Conservation (phyloP, 345 rosid genomes). For the Linum usitatissimum region DNA sequence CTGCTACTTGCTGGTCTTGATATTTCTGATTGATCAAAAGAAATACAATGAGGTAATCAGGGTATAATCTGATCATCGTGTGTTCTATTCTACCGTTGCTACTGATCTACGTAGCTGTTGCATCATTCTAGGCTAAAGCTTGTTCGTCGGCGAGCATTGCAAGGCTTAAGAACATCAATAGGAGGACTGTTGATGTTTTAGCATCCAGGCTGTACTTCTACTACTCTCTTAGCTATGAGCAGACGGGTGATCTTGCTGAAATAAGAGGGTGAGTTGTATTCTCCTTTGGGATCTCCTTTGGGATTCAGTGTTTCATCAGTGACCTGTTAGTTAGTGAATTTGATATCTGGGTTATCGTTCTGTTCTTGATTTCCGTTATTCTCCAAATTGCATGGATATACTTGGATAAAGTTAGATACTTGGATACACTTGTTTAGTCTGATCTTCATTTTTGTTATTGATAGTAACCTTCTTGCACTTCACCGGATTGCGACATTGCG, state of each 20-base stretch:
- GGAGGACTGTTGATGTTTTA: constrained; percentile 70
- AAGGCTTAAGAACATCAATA: constrained; percentile 54
- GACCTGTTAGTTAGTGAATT: not conserved
- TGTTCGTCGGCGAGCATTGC: constrained; percentile 71
- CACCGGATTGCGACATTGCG: constrained; percentile 78
- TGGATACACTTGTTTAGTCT: not conserved
- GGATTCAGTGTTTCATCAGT: too few species aligned
- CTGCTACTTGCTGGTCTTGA: constrained; percentile 57
- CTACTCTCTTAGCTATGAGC: constrained; percentile 71
- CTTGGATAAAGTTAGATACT: not conserved
- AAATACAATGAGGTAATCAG: constrained; percentile 48
- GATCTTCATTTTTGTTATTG: constrained; percentile 4
- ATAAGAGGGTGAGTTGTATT: constrained; percentile 51
- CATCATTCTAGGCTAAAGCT: constrained; percentile 59
- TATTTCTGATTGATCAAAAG: constrained; percentile 73
- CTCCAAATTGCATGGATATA: not conserved
- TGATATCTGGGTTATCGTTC: not conserved
- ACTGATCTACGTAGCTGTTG: not conserved
- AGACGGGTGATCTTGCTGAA: constrained; percentile 69
- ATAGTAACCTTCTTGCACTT: constrained; percentile 64
- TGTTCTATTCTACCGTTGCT: not conserved
- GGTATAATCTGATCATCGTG: not conserved
- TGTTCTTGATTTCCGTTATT: too few species aligned
- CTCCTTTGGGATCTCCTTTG: not conserved
- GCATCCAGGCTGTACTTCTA: constrained; percentile 73